Evolutionary conservation across 2,329 filamentous ascomycete genomes (phyloP).

Genomic region (Daldinia sp.): DNA sequence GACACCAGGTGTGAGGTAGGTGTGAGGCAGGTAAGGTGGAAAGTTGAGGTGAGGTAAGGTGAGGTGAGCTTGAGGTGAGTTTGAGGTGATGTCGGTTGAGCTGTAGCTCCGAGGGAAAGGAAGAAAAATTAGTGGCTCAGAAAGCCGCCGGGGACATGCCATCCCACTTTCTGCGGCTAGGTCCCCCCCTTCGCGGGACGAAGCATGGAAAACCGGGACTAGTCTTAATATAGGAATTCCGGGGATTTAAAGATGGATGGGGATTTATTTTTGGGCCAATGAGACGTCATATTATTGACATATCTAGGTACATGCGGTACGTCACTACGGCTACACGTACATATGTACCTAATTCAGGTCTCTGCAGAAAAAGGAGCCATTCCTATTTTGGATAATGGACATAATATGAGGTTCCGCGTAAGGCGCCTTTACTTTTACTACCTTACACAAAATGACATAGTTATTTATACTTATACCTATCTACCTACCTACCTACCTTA

Average conservation of each 20-base stretch:
- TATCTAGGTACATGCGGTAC: conserved; percentile 13
- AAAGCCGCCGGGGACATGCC: conserved; percentile 39
- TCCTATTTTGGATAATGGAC: background rate
- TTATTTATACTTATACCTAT: too few relatives aligned
- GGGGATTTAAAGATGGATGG: conserved; percentile 22
- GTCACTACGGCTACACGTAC: conserved; percentile 8
- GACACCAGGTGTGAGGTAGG: background rate
- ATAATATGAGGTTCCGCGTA: background rate
- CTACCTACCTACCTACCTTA: too few relatives aligned
- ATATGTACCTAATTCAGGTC: conserved; percentile 11
- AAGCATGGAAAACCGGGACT: conserved; percentile 20
- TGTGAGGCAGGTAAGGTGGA: background rate
- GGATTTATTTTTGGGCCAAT: conserved; percentile 28
- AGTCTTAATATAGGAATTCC: conserved; percentile 35
- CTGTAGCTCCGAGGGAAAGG: conserved; percentile 13
- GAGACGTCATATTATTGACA: conserved; percentile 5
- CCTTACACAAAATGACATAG: background rate
- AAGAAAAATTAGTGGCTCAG: conserved; percentile 42
- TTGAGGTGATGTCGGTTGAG: conserved; percentile 29
- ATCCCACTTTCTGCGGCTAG: conserved; percentile 42
- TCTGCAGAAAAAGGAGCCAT: background rate
- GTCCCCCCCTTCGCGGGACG: conserved; percentile 22
- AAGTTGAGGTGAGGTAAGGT: conserved; percentile 10
- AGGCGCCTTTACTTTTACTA: background rate
- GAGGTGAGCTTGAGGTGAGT: conserved; percentile 21